Evolutionary conservation across 2,329 filamentous ascomycete species (phyloP).

Genomic region (Albifimbria verrucaria): DNA sequence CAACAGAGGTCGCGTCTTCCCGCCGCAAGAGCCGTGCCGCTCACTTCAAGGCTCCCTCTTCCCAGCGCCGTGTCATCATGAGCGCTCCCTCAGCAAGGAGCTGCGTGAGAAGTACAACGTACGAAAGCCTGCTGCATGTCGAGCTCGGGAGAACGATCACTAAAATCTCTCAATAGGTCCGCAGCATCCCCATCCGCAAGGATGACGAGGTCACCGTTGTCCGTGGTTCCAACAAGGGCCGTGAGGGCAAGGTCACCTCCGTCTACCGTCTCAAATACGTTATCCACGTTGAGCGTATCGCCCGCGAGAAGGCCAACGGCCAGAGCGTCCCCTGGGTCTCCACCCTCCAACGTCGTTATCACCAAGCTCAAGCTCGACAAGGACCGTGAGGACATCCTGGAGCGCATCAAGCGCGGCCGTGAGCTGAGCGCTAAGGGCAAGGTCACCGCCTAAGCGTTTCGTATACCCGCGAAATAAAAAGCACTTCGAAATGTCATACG

Average conservation of each 20-base stretch:
- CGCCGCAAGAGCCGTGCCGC: constrained; percentile 98
- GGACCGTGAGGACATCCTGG: constrained; percentile 85
- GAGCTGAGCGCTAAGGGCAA: constrained; percentile 73
- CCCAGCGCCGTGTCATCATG: constrained; percentile 94
- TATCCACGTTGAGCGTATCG: constrained; percentile 94
- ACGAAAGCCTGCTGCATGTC: no score
- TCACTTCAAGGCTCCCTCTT: constrained; percentile 94
- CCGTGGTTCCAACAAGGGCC: constrained; percentile 93
- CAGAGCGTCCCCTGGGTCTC: constrained; percentile 91
- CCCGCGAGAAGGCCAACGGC: constrained; percentile 95
- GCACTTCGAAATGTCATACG: constrained; percentile 9
- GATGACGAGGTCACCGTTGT: constrained; percentile 93
- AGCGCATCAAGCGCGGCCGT: constrained; percentile 77
- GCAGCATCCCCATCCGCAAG: constrained; percentile 95
- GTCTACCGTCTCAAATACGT: constrained; percentile 99
- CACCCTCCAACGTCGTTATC: constrained; percentile 95
- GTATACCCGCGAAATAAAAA: constrained; percentile 13
- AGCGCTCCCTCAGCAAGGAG: constrained; percentile 93
- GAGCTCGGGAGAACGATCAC: background rate
- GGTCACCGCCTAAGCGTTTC: constrained; percentile 50
- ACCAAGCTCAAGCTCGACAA: constrained; percentile 99
- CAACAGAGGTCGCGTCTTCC: constrained; percentile 66
- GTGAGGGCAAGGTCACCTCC: constrained; percentile 95
- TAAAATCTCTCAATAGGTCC: constrained; percentile 57
- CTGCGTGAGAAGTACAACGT: constrained; percentile 99